phyloP scores from a whole-genome alignment of 2,329 filamentous ascomycete species.

The Cytospora piceae region DNA sequence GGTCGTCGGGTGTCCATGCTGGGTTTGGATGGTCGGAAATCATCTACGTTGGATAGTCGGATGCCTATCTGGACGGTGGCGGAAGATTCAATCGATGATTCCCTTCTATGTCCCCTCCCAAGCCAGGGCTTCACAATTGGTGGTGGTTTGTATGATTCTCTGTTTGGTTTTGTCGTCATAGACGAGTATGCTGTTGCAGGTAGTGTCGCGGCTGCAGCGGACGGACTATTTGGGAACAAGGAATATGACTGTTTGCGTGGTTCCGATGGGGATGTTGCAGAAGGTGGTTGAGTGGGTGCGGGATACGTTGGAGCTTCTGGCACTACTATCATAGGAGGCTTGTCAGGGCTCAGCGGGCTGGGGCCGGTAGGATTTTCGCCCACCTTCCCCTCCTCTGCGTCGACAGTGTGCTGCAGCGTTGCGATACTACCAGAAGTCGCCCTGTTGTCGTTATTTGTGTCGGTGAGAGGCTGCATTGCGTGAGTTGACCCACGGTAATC shows the following conservation, averaged over 20 bases:
- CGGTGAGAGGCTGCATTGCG: slow-evolving; percentile 41
- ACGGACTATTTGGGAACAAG: slow-evolving; percentile 43
- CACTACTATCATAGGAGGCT: slow-evolving; percentile 17
- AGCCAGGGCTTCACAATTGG: slow-evolving; percentile 48
- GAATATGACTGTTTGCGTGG: slow-evolving; percentile 46
- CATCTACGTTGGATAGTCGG: slow-evolving; percentile 63
- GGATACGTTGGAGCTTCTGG: slow-evolving; percentile 33
- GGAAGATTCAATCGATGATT: slow-evolving; percentile 66
- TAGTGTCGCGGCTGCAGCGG: slow-evolving; percentile 42
- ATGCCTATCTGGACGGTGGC: slow-evolving; percentile 75
- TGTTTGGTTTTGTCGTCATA: slow-evolving; percentile 27
- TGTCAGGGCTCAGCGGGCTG: slow-evolving; percentile 21
- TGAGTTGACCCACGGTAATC: slow-evolving; percentile 35
- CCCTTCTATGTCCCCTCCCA: slow-evolving; percentile 53
- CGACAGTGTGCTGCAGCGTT: slow-evolving; percentile 17
- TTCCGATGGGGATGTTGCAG: slow-evolving; percentile 35
- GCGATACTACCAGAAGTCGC: slow-evolving; percentile 18
- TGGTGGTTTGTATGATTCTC: slow-evolving; percentile 47
- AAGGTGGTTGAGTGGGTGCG: slow-evolving; percentile 39
- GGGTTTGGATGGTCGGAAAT: slow-evolving; percentile 47
- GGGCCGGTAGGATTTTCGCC: slow-evolving; percentile 10
- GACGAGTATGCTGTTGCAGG: slow-evolving; percentile 54
- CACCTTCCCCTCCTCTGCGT: neutral
- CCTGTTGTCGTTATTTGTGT: neutral
- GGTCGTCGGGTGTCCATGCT: slow-evolving; percentile 35